A percentile compares a stretch with the other conserved stretches of the same genome.
phyloP scores from a whole-genome alignment of 139 green algal species.

The Mychonastes homosphaera region DNA sequence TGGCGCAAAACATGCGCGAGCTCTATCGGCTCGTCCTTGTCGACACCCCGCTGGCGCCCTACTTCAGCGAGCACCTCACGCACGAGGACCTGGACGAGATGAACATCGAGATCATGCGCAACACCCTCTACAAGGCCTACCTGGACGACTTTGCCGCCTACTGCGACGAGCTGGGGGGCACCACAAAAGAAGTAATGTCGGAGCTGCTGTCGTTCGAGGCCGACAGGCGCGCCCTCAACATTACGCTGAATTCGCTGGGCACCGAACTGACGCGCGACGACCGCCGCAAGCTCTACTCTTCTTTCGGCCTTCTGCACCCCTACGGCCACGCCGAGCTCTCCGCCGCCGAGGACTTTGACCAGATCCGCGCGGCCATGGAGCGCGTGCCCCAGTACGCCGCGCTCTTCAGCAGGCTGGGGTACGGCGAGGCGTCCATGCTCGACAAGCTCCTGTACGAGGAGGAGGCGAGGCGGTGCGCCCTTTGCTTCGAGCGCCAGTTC shows the following conservation, averaged over 20 bases:
- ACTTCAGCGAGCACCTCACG: constrained; percentile 80
- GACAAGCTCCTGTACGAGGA: constrained; percentile 94
- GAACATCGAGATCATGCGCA: constrained; percentile 86
- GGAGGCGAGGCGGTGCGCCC: constrained; percentile 63
- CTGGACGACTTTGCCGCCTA: constrained; percentile 91
- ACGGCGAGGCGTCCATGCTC: constrained; percentile 83
- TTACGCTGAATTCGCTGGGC: constrained; percentile 96
- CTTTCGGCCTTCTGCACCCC: constrained; percentile 89
- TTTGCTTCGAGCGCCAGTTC: constrained; percentile 89
- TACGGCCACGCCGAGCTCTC: constrained; percentile 88
- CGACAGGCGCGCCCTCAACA: constrained; percentile 92
- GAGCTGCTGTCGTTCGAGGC: constrained; percentile 94
- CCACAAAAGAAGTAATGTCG: constrained; percentile 83
- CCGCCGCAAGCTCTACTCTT: constrained; percentile 86
- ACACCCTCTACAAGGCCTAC: constrained; percentile 94
- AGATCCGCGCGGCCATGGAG: constrained; percentile 82
- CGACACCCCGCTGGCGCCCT: constrained; percentile 92
- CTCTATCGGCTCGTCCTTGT: constrained; percentile 93
- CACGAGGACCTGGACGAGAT: constrained; percentile 96
- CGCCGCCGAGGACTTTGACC: constrained; percentile 91
- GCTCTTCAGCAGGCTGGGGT: constrained; percentile 81
- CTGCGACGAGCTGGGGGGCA: constrained; percentile 68
- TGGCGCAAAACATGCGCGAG: constrained; percentile 93
- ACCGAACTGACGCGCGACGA: constrained; percentile 95
- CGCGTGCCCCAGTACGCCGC: constrained; percentile 69